Base-by-base conservation (phyloP, 306 rosid species). In the Purshia tridentata region DNA sequence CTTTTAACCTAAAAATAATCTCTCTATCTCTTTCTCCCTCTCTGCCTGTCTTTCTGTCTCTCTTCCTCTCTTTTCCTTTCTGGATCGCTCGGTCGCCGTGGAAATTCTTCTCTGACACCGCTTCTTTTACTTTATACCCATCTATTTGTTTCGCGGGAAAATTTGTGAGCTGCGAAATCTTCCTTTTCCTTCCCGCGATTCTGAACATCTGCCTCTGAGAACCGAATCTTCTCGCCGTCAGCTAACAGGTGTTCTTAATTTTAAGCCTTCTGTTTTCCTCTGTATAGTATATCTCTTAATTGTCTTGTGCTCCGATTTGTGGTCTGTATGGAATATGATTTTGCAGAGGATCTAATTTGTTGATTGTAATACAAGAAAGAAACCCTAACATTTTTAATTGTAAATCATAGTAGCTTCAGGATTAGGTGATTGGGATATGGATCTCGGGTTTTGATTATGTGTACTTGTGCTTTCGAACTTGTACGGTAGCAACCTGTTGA, bases 161-260 rank as follows among this genome's bases (percentile, higher is more conserved):
- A 60, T 41, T 65, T 53, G 62, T 75, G 69, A 65, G 67, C 72
- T 54, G 73, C 67, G 8, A 11, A 66, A 13, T 47, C 51, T 65
- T 49, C 47, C 44, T 54, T 48, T 52, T 11, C 46, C 70, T 65
- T 49, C 74, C 59, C 15, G 66, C 29, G 51, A 58, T 62, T 66
- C 74, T 73, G 61, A 72, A 55, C 18, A 41, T 58, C 64, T 15
- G 51, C 16, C 78, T 77, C 46, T 13, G 65, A 29, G 1, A 76
- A 60, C 66, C 77, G 74, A 77, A 39, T 60, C 68, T 35, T 9
- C 85, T 85, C 87, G 84, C 84, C 81, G 78, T 86, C 80, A 72
- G 76, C 82, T 81, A 64, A 55, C 81, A 53, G 69, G 89, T 92
- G 45, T 29, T 54, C 19, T 40, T 29, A 9, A 56, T 44, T 19